These are phyloP conservation scores for Kingdonia uniflora DNA, from an alignment of 164 flowering plant genomes.

Conservation along the genomic window DNA sequence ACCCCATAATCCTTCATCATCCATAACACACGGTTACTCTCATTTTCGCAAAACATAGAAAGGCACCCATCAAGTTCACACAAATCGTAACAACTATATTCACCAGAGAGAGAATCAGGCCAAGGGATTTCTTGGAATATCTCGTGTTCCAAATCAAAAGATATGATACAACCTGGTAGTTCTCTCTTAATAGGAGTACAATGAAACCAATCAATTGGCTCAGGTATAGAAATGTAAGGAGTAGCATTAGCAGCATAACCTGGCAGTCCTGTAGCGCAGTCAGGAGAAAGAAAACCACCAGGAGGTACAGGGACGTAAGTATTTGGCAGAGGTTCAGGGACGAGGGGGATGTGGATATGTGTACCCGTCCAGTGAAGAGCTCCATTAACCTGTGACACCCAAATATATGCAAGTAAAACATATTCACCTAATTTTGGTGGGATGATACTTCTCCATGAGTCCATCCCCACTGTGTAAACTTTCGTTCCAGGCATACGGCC, in stretches of 20 bases:
- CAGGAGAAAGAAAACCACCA: too few relatives aligned
- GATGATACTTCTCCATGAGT: not conserved
- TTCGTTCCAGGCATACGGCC: not conserved
- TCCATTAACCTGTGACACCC: not conserved
- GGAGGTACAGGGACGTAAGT: too few relatives aligned
- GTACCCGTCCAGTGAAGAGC: not conserved
- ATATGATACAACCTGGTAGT: not conserved
- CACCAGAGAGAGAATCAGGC: not conserved
- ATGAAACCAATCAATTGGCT: too few relatives aligned
- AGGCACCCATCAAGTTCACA: slow-evolving; percentile 2
- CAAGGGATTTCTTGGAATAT: not conserved
- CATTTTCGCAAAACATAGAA: not conserved
- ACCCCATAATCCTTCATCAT: slow-evolving; percentile 11
- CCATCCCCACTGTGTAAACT: not conserved
- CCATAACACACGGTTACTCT: slow-evolving; percentile 1
- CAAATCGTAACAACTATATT: not conserved
- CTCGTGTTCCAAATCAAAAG: slow-evolving; percentile 1
- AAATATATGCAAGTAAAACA: too few relatives aligned
- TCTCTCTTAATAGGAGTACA: too few relatives aligned
- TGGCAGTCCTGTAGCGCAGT: too few relatives aligned
- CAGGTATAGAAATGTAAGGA: too few relatives aligned
- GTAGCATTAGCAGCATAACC: too few relatives aligned
- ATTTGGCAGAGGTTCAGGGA: too few relatives aligned
- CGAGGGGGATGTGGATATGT: not conserved
- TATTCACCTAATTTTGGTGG: not conserved